Conservation (phyloP, 805 yeast genomes). For the Kuraishia capsulata region DNA sequence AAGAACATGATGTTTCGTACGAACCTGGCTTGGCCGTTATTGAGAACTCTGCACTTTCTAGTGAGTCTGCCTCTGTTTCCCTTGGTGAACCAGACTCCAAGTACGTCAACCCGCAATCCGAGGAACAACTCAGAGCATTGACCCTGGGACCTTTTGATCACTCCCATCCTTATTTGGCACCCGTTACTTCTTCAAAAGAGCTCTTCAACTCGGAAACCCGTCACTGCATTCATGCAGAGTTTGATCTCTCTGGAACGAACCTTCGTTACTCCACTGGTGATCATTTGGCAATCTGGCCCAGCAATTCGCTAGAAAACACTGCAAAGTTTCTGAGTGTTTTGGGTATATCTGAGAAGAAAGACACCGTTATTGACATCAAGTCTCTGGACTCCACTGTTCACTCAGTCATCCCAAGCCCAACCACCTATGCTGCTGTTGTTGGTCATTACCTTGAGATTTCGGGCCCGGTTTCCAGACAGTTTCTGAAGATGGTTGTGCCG, state of each 20-base stretch:
- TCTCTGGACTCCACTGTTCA: slow-evolving; percentile 62
- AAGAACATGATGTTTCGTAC: slow-evolving; percentile 73
- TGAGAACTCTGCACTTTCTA: slow-evolving; percentile 24
- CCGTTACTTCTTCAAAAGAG: slow-evolving; percentile 52
- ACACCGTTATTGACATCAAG: slow-evolving; percentile 52
- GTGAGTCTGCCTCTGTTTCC: slow-evolving; percentile 32
- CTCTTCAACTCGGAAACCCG: slow-evolving; percentile 58
- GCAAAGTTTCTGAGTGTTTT: slow-evolving; percentile 56
- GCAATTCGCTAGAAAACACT: slow-evolving; percentile 72
- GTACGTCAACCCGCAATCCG: slow-evolving; percentile 31
- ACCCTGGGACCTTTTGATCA: slow-evolving; percentile 71
- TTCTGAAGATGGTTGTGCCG: slow-evolving; percentile 59
- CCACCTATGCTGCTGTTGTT: slow-evolving; percentile 80
- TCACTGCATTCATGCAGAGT: slow-evolving; percentile 84
- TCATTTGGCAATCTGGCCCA: slow-evolving; percentile 92
- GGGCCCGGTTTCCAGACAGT: slow-evolving; percentile 90
- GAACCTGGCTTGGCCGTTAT: slow-evolving; percentile 54
- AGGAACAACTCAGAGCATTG: slow-evolving; percentile 17
- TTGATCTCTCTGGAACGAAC: slow-evolving; percentile 68
- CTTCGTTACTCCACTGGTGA: slow-evolving; percentile 91
- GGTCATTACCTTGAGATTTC: slow-evolving; percentile 85
- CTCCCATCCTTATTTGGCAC: slow-evolving; percentile 76
- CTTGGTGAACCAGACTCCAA: slow-evolving; percentile 76
- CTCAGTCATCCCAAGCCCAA: slow-evolving; percentile 59
- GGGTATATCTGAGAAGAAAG: slow-evolving; percentile 42